Percentiles rank a stretch among this genome's conserved stretches.
Conservation (phyloP, 768 basidiomycete species). For the Hemileccinum impolitum region DNA sequence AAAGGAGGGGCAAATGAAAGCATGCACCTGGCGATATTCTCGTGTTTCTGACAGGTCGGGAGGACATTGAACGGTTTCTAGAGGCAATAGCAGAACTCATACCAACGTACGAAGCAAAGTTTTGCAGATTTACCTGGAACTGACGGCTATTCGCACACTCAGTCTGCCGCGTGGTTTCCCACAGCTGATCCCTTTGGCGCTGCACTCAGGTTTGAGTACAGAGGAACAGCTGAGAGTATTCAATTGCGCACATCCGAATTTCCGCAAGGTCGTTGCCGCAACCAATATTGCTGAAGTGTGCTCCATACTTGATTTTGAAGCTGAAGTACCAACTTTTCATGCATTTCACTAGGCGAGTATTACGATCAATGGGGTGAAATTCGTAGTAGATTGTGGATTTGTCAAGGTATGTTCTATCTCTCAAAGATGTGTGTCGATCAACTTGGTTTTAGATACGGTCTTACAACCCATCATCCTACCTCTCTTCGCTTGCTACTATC, state of each 20-base stretch:
- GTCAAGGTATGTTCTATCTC: constrained; percentile 66
- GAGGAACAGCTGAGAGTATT: constrained; percentile 90
- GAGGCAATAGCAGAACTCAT: constrained; percentile 77
- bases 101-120: constrained; percentile 48
- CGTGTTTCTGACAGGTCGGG: constrained; percentile 91
- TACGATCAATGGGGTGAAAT: constrained; percentile 94
- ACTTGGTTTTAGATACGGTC: constrained; percentile 64
- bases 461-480: constrained; percentile 81
- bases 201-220: constrained; percentile 86
- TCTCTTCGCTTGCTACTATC: constrained; percentile 80
- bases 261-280: constrained; percentile 84
- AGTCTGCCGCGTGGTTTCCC: constrained; percentile 55
- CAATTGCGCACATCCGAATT: constrained; percentile 66
- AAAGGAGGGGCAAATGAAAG: constrained; percentile 34
- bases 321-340: neutral
- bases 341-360: constrained; percentile 69
- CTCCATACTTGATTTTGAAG: neutral
- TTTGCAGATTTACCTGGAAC: neutral
- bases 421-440: neutral
- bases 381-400: constrained; percentile 91
- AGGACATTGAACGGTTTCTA: constrained; percentile 90
- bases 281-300: constrained; percentile 94
- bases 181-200: constrained; percentile 63
- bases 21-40: constrained; percentile 86
- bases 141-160: neutral